These are phyloP conservation scores for Telfairia occidentalis DNA, from an alignment of 331 rosid genomes.

Conservation along the genomic window DNA sequence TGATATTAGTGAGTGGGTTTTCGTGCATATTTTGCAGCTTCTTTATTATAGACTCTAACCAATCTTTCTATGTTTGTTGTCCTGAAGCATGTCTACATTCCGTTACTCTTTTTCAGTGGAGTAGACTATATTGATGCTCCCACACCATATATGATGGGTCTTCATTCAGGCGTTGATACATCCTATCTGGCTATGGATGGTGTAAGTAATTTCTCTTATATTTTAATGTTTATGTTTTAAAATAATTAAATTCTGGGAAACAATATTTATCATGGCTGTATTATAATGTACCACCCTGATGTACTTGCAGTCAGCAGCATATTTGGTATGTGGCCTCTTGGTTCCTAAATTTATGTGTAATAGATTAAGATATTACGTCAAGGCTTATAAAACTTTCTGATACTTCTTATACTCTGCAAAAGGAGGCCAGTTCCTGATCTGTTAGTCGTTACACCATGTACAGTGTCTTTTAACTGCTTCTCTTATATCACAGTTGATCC, in stretches of 20 bases:
- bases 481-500: neutral
- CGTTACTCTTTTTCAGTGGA: slow-evolving; percentile 98
- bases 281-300: neutral
- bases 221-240: slow-evolving; percentile 11
- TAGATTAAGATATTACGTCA: neutral
- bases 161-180: slow-evolving; percentile 90
- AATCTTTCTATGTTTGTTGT: slow-evolving; percentile 40
- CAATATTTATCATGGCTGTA: neutral
- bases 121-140: slow-evolving; percentile 99
- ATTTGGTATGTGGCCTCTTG: neutral
- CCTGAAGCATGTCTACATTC: slow-evolving; percentile 97
- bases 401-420: neutral
- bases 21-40: slow-evolving; percentile 1
- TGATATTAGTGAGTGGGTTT: neutral
- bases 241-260: neutral
- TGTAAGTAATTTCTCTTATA: slow-evolving; percentile 40
- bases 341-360: neutral
- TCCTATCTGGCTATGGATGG: slow-evolving; percentile 76
- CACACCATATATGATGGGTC: slow-evolving; percentile 99
- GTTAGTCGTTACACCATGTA: neutral
- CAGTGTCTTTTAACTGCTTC: neutral
- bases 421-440: neutral
- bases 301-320: neutral
- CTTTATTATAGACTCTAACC: slow-evolving; percentile 26
- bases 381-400: neutral